These are phyloP conservation scores for Yueomyces sinensis DNA, from an alignment of 805 yeast species.

Conservation along the genomic window DNA sequence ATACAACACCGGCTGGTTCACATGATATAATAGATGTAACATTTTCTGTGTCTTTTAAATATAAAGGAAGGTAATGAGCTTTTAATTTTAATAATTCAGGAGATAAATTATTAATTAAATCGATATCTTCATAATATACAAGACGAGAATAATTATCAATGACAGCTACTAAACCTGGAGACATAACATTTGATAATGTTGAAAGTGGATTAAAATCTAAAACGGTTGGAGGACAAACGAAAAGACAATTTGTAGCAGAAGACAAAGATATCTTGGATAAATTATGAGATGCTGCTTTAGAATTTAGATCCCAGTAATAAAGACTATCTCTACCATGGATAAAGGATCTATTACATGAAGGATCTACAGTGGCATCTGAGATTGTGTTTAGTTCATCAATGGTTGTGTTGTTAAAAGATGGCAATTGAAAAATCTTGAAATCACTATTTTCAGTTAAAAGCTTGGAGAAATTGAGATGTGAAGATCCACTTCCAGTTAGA, in stretches of 20 bases:
- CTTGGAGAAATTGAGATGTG: constrained; percentile 7
- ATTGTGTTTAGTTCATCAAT: constrained; percentile 4
- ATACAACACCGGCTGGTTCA: constrained; percentile 62
- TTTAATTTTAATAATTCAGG: constrained; percentile 16
- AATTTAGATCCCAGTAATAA: constrained; percentile 55
- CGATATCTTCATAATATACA: constrained; percentile 63
- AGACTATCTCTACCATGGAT: constrained; percentile 37
- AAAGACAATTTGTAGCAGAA: constrained; percentile 12
- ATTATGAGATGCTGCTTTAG: constrained; percentile 44
- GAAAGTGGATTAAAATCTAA: neutral
- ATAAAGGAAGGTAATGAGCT: constrained; percentile 14
- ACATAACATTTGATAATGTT: neutral
- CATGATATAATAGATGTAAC: constrained; percentile 44
- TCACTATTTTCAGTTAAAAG: constrained; percentile 21
- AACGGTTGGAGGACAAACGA: constrained; percentile 20
- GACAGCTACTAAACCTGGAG: neutral
- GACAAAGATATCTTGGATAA: constrained; percentile 15
- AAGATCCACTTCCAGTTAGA: too few species aligned
- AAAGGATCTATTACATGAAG: constrained; percentile 35
- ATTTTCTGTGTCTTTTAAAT: constrained; percentile 30
- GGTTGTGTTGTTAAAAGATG: too few species aligned
- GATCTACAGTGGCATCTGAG: constrained; percentile 24
- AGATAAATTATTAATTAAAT: constrained; percentile 22
- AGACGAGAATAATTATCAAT: constrained; percentile 39
- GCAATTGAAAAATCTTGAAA: constrained; percentile 14